Evolutionary conservation across 768 basidiomycete species (phyloP).

Genomic region (Rhizopogon vinicolor): DNA sequence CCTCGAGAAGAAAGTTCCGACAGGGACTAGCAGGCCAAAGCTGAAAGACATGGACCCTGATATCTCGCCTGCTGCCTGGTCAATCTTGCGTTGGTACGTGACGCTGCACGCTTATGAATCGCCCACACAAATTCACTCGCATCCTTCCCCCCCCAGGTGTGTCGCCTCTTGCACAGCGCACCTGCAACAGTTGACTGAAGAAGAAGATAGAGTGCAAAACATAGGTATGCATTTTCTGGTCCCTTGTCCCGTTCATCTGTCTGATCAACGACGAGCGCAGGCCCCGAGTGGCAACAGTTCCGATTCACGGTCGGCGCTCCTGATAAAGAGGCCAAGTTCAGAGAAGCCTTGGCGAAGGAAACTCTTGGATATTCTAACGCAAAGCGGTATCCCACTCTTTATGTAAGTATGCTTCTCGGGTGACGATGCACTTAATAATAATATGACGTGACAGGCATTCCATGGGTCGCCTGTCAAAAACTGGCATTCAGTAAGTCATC

Average conservation of each 20-base stretch:
- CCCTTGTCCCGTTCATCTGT: not conserved
- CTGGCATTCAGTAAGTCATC: conserved; percentile 60
- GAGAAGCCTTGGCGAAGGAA: conserved; percentile 38
- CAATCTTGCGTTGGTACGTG: conserved; percentile 53
- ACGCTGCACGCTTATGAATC: not conserved
- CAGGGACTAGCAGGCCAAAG: conserved; percentile 49
- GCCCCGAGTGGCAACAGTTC: conserved; percentile 54
- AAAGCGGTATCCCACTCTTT: conserved; percentile 24
- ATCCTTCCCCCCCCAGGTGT: conserved; percentile 36
- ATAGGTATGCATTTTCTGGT: conserved; percentile 35
- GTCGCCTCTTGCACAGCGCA: conserved; percentile 72
- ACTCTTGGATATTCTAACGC: conserved; percentile 36
- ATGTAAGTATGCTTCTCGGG: not conserved
- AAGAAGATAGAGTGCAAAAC: conserved; percentile 50
- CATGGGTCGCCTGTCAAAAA: conserved; percentile 63
- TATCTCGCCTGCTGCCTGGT: conserved; percentile 60
- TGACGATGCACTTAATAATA: not conserved
- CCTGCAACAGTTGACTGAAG: conserved; percentile 55
- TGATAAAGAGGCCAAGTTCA: conserved; percentile 66
- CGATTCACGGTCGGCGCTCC: conserved; percentile 68
- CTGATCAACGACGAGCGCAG: conserved; percentile 20
- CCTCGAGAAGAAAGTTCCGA: conserved; percentile 45
- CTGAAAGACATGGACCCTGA: conserved; percentile 45
- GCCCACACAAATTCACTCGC: not conserved
- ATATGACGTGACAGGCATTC: conserved; percentile 44